Base-by-base conservation (phyloP, 148 eudicot species). In the Gaultheria prostrata region DNA sequence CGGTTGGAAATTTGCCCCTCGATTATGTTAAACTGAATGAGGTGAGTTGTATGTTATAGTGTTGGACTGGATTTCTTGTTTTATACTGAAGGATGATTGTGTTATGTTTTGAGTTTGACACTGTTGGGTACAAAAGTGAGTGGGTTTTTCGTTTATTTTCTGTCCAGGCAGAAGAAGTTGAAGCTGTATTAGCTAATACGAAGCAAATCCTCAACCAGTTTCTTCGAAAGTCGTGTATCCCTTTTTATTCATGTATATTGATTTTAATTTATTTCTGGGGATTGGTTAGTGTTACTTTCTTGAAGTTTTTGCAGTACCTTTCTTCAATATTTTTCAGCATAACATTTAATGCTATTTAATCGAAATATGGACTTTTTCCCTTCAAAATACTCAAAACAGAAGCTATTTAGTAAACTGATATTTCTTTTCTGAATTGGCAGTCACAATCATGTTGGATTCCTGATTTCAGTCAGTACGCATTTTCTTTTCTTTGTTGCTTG, bases 141-240 rank as follows among this genome's bases (percentile, higher is more conserved):
- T 10, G 12, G 30, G 71, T 43, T 82, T 77, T 48, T 77, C 43
- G 77, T 67, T 82, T 63, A 59, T 74, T 76, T 86, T 82, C 79
- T 86, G 61, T 86, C 75, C 95, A 97, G 99, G 93, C 83, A 54
- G 97, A 92, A 72, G 94, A 97, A 88, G 97, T 94, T 80, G 99
- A 97, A 86, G 99, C 97, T 76, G 95, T 97, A 82, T 89, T 94
- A 87, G 97, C 98, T 82, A 97, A 97, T 87, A 86, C 98, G 61
- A 94, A 95, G 83, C 95, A 97, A 87, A 94, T 97, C 86, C 91
- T 94, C 77, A 92, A 89, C 86, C 99, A 97, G 82, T 94, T 91
- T 87, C 94, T 94, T 57, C 97, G 73, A 70, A 97, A 93, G 84
- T 93, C 98, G 56, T 85, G 99, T 97, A 97, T 94, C 99, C 97